A percentile compares a stretch with the other conserved stretches of the same genome.
These are phyloP conservation scores for Crithidia expoeki DNA, from an alignment of 208 protist species.

Conservation along the genomic window DNA sequence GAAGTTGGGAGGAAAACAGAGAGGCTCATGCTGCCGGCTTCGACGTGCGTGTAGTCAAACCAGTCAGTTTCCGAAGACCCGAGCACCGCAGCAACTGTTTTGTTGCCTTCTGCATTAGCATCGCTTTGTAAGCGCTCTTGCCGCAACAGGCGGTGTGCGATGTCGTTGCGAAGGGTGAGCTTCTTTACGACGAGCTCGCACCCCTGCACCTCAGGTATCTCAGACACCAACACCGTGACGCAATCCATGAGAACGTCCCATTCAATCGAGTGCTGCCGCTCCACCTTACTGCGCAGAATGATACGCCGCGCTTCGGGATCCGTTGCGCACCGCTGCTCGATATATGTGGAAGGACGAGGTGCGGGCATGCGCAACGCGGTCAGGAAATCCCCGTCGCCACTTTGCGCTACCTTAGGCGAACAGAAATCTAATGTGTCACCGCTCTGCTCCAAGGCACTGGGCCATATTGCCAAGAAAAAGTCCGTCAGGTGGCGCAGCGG, in stretches of 20 bases:
- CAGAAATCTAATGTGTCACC: no score
- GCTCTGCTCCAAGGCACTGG: not conserved
- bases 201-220: constrained; percentile 29
- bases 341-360: constrained; percentile 1
- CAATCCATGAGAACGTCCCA: constrained; percentile 28
- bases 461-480: constrained; percentile 36
- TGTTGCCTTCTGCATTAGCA: not conserved
- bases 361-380: constrained; percentile 16
- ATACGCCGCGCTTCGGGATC: constrained; percentile 20
- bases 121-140: constrained; percentile 17
- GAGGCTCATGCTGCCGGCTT: constrained; percentile 7
- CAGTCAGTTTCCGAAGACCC: constrained; percentile 24
- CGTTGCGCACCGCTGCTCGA: constrained; percentile 24
- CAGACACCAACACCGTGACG: constrained; percentile 22
- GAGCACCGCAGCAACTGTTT: not conserved
- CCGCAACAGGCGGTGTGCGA: constrained; percentile 18
- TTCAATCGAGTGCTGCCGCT: constrained; percentile 28
- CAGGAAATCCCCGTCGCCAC: not conserved
- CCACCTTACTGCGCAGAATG: constrained; percentile 27
- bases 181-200: constrained; percentile 21
- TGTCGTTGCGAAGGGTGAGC: constrained; percentile 23
- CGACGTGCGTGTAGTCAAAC: constrained; percentile 27
- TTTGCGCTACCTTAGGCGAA: not conserved
- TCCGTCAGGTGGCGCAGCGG: constrained; percentile 24
- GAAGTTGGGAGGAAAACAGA: constrained; percentile 12